These are phyloP conservation scores for Calonectria pauciramosa DNA, from an alignment of 2,329 filamentous ascomycete species.

Conservation along the genomic window DNA sequence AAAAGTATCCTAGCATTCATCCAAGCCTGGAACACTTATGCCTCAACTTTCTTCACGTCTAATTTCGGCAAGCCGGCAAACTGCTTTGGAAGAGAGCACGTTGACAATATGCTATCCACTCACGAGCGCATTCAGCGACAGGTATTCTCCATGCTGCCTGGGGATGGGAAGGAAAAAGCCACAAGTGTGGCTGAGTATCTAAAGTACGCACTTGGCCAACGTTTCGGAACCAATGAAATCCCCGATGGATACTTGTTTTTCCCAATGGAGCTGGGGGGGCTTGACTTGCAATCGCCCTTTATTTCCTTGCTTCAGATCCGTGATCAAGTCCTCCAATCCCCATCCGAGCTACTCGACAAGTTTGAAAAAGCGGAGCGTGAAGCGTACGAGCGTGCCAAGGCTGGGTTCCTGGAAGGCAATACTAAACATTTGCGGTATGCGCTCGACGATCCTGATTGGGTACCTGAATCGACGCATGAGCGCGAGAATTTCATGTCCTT, in stretches of 20 bases:
- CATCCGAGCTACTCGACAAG: slow-evolving; percentile 48
- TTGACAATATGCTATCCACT: slow-evolving; percentile 65
- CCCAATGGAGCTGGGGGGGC: slow-evolving; percentile 60
- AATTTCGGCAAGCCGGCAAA: slow-evolving; percentile 67
- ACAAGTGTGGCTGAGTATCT: slow-evolving; percentile 68
- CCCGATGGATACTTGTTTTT: slow-evolving; percentile 63
- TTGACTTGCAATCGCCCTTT: slow-evolving; percentile 62
- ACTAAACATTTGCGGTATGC: background rate
- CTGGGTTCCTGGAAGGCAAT: slow-evolving; percentile 51
- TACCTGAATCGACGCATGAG: slow-evolving; percentile 47
- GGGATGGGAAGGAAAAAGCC: slow-evolving; percentile 33
- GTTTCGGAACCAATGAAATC: slow-evolving; percentile 62
- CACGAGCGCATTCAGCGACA: slow-evolving; percentile 63
- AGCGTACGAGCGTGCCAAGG: slow-evolving; percentile 51
- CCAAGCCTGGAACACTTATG: slow-evolving; percentile 67
- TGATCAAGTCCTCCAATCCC: slow-evolving; percentile 47
- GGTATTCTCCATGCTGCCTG: slow-evolving; percentile 57
- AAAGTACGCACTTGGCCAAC: slow-evolving; percentile 62
- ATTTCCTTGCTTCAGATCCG: slow-evolving; percentile 57
- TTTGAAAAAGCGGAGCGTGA: slow-evolving; percentile 53
- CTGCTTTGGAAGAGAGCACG: slow-evolving; percentile 65
- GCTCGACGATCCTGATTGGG: slow-evolving; percentile 44
- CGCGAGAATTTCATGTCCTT: slow-evolving; percentile 58
- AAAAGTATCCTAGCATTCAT: slow-evolving; percentile 63
- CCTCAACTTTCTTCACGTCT: slow-evolving; percentile 63